Evolutionary conservation across 106 monocot species (phyloP), one percentile per base, ranked within the genome.

Genomic region (Dendrobium huoshanense): DNA sequence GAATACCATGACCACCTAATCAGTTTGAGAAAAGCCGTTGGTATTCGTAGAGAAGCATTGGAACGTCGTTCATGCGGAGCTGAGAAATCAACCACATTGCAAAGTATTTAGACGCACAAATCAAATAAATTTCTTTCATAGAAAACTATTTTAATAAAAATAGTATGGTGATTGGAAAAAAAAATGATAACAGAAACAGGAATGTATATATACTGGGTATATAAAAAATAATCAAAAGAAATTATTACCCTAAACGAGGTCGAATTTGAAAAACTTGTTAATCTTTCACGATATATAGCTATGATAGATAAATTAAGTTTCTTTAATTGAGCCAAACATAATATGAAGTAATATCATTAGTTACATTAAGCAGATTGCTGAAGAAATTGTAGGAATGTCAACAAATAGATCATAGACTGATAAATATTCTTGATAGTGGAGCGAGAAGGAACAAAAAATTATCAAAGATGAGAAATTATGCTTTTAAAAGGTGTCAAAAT

Each of bases 61-160:
- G 61, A 61, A 61, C n/a, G 61, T 61, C 61, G 61, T 4, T 61
- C 61, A 61, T n/a, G 22, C 61, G 61, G n/a, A 61, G 61, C 61
- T 61, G 61, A 61, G 7, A 61, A 61, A 61, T 22, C 19, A 19
- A 61, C n/a, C 61, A 61, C n/a, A 61, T 51, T 13, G 3, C 0
- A 61, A 22, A 61, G 22, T 22, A 61, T 7, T 61, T 61, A 61
- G 22, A 19, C 0, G n/a, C 61, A 61, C 8, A 61, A 61, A 61
- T 61, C 8, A 61, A 61, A 20, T 22, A 22, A 20, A n/a, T 6
- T 61, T 22, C 55, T 61, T 61, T 4, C 22, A 61, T 61, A 19
- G n/a, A 61, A 61, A 61, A 61, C 20, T n/a, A n/a, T n/a, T 61
- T 61, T 61, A 1, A 20, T 0, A 61, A 61, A 61, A 61, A 61